Evolutionary conservation across 495 filamentous ascomycete species (phyloP).

Genomic region (Daldinia grandis): DNA sequence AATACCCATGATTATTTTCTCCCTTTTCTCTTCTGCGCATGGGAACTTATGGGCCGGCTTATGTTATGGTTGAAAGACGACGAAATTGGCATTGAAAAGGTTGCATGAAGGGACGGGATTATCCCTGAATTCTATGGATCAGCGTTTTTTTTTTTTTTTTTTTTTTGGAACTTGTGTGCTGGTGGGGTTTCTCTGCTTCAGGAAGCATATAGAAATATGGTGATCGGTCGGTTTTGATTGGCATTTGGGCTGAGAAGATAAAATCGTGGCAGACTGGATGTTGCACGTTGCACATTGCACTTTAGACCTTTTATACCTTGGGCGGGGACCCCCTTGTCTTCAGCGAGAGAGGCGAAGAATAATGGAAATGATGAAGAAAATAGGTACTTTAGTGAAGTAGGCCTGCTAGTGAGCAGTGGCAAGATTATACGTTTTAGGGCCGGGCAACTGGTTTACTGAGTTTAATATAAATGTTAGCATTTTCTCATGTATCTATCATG

Average conservation of each 20-base stretch:
- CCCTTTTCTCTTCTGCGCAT: constrained; percentile 15
- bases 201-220: constrained; percentile 35
- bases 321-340: constrained; percentile 17
- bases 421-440: constrained; percentile 13
- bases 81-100: constrained; percentile 37
- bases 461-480: constrained; percentile 29
- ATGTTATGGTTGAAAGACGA: constrained; percentile 20
- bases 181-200: constrained; percentile 10
- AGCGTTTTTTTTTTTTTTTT: constrained; percentile 22
- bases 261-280: constrained; percentile 20
- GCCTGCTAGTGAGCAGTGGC: constrained; percentile 13
- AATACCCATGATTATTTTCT: constrained; percentile 29
- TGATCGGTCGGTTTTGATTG: constrained; percentile 12
- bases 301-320: constrained; percentile 37
- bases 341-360: neutral
- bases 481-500: neutral
- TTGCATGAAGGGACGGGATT: constrained; percentile 27
- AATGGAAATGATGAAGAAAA: neutral
- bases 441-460: constrained; percentile 26
- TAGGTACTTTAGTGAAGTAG: neutral
- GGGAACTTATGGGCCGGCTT: constrained; percentile 17
- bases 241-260: constrained; percentile 27
- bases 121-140: constrained; percentile 16
- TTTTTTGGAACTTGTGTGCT: constrained; percentile 7
- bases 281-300: constrained; percentile 15